Conservation (phyloP, 192 early-diverging fungal species). For the Phlyctochytrium arcticum region DNA sequence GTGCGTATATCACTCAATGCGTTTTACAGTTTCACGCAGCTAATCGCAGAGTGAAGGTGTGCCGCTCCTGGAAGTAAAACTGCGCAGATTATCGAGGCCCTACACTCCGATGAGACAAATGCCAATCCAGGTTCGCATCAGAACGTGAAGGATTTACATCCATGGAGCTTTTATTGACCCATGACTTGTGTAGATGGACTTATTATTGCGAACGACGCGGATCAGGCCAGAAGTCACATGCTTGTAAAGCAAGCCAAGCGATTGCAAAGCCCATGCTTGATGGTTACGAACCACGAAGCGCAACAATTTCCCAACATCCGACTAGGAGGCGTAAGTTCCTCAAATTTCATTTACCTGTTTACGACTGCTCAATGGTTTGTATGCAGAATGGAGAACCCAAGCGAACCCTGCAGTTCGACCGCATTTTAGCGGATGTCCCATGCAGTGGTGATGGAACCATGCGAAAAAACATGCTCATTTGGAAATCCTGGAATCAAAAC, state of each 20-base stretch:
- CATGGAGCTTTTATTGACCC: constrained; percentile 71
- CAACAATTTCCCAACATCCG: constrained; percentile 78
- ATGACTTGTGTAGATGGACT: constrained; percentile 55
- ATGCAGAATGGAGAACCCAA: no score
- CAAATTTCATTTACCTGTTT: no score
- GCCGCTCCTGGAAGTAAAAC: constrained; percentile 99
- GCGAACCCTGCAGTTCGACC: constrained; percentile 91
- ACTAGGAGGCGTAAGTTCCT: constrained; percentile 17
- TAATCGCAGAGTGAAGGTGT: constrained; percentile 78
- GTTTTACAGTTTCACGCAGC: no score
- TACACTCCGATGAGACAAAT: constrained; percentile 35
- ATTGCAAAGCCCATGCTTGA: constrained; percentile 84
- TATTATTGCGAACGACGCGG: constrained; percentile 95
- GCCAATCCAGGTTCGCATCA: constrained; percentile 20
- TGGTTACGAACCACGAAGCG: constrained; percentile 97
- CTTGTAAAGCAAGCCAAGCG: constrained; percentile 95
- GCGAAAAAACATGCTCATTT: constrained; percentile 91
- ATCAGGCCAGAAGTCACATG: constrained; percentile 87
- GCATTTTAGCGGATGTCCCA: constrained; percentile 95
- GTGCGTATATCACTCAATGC: no score
- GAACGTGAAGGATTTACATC: constrained; percentile 2
- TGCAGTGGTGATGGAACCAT: constrained; percentile 97
- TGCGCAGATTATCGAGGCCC: constrained; percentile 66
- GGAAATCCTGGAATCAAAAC: constrained; percentile 78
- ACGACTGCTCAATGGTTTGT: no score